Percentiles rank a stretch among this genome's conserved stretches.
phyloP scores from a whole-genome alignment of 306 rosid genomes.

The Inga oerstediana region DNA sequence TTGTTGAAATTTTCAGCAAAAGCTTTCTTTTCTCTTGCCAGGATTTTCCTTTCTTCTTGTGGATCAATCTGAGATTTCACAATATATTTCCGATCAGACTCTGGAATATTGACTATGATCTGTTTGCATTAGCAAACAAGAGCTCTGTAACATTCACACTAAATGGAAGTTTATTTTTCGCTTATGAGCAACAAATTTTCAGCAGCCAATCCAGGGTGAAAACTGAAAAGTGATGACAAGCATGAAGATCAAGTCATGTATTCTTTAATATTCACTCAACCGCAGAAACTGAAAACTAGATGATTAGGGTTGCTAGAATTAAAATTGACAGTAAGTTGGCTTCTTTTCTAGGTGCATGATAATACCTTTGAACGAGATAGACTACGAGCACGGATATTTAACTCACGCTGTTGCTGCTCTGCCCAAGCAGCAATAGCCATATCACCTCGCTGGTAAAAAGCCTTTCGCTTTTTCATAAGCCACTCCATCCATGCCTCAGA shows the following conservation, averaged over 20 bases:
- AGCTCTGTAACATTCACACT: background rate
- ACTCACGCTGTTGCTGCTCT: constrained; percentile 91
- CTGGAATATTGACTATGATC: constrained; percentile 17
- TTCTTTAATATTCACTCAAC: background rate
- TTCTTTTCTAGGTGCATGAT: constrained; percentile 16
- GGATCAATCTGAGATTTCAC: constrained; percentile 77
- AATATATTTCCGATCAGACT: constrained; percentile 34
- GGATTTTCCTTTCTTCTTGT: constrained; percentile 73
- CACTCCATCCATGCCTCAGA: constrained; percentile 99
- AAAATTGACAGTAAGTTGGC: constrained; percentile 26
- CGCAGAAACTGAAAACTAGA: constrained; percentile 24
- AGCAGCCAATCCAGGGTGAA: background rate
- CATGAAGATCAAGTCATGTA: background rate
- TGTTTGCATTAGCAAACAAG: background rate
- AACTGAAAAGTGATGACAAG: background rate
- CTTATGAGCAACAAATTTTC: constrained; percentile 1
- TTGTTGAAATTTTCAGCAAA: constrained; percentile 66
- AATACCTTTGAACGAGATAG: constrained; percentile 93
- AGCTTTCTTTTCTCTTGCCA: constrained; percentile 89
- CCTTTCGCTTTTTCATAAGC: constrained; percentile 88
- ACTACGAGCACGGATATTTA: constrained; percentile 81
- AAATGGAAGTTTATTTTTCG: background rate
- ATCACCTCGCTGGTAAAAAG: constrained; percentile 93
- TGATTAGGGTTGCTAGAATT: constrained; percentile 17
- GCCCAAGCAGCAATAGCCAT: constrained; percentile 99